A percentile compares a stretch with the other conserved stretches of the same genome.
phyloP scores from a whole-genome alignment of 495 filamentous ascomycete species.

The Achaetomiella virescens region DNA sequence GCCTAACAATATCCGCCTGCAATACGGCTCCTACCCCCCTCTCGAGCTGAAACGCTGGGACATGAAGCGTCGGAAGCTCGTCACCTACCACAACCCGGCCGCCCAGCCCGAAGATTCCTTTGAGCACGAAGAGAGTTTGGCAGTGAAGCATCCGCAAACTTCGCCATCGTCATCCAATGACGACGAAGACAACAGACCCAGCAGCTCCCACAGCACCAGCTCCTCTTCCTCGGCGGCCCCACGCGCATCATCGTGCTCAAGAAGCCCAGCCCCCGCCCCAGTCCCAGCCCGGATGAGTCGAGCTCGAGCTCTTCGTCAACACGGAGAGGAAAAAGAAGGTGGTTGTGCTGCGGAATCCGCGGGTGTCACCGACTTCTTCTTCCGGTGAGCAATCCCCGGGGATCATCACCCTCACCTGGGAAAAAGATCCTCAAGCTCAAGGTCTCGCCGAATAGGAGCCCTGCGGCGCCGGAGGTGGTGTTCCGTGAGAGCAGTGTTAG shows the following conservation, averaged over 20 bases:
- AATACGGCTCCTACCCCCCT: constrained; percentile 11
- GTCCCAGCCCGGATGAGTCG: constrained; percentile 10
- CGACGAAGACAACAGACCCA: not conserved
- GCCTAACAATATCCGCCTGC: constrained; percentile 20
- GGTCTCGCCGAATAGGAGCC: not conserved
- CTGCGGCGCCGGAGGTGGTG: not conserved
- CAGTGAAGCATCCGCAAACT: too few species aligned
- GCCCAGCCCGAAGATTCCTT: constrained; percentile 8
- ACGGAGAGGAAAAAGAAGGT: constrained; percentile 7
- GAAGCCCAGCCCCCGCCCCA: constrained; percentile 18
- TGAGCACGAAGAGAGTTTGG: too few species aligned
- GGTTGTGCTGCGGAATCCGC: constrained; percentile 5
- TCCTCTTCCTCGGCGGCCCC: not conserved
- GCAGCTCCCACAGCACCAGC: constrained; percentile 6
- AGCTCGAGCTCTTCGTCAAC: not conserved
- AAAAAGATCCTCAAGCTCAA: not conserved
- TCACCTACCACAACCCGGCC: constrained; percentile 12
- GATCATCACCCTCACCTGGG: not conserved
- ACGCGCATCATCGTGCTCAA: constrained; percentile 20
- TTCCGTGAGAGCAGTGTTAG: not conserved
- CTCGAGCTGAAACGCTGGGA: constrained; percentile 7
- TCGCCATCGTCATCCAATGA: not conserved
- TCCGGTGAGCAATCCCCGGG: not conserved
- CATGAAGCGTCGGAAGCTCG: constrained; percentile 12
- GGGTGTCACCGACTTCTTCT: not conserved